These are phyloP conservation scores for Pseudogymnoascus sp. DNA, from an alignment of 2,329 filamentous ascomycete genomes.

Conservation along the genomic window DNA sequence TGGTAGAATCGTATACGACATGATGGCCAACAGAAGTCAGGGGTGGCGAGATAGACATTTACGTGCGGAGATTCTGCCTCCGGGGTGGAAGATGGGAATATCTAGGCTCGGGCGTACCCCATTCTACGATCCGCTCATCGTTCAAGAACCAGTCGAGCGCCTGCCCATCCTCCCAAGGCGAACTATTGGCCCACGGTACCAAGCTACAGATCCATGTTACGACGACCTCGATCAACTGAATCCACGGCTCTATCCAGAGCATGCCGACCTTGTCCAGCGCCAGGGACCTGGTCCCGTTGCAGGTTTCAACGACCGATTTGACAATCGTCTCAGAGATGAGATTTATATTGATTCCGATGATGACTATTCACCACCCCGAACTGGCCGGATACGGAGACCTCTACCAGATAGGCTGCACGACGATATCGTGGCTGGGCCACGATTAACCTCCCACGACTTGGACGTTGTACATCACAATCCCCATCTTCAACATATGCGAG, in stretches of 20 bases:
- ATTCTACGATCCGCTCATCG: background rate
- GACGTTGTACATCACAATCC: background rate
- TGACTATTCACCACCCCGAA: background rate
- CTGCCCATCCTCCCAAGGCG: background rate
- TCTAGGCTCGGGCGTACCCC: background rate
- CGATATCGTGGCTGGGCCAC: background rate
- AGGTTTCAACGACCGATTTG: background rate
- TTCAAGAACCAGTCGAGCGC: background rate
- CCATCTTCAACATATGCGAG: background rate
- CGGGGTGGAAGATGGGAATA: constrained; percentile 7
- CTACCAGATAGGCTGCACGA: background rate
- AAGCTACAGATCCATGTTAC: background rate
- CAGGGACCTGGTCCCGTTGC: background rate
- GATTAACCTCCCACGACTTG: background rate
- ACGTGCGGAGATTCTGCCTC: constrained; percentile 2
- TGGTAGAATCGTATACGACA: background rate
- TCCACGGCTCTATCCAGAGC: background rate
- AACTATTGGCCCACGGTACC: background rate
- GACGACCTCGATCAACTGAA: background rate
- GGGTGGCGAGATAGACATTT: constrained; percentile 1
- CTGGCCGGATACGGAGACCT: background rate
- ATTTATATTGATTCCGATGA: background rate
- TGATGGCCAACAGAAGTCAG: constrained; percentile 5
- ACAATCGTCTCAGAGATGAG: background rate
- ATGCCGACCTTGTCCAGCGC: background rate